phyloP scores from a whole-genome alignment of 805 yeast genomes.

The Kuraishia borneana region DNA sequence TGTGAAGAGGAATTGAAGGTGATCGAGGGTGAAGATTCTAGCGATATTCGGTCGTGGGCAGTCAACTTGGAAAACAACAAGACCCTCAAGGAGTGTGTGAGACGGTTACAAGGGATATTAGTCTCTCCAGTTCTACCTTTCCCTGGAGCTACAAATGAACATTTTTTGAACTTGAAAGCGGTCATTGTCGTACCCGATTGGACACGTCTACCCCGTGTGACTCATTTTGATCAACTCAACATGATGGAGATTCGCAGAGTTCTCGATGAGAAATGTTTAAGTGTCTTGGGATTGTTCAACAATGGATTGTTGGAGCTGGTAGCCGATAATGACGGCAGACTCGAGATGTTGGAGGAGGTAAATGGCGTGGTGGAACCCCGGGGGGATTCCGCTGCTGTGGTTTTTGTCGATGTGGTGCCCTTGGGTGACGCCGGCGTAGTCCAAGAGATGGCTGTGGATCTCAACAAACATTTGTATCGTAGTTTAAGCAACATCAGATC shows the following conservation, averaged over 20 bases:
- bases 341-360: constrained; percentile 9
- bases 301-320: constrained; percentile 18
- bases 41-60: constrained; percentile 59
- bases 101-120: constrained; percentile 35
- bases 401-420: constrained; percentile 19
- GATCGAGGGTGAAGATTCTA: constrained; percentile 47
- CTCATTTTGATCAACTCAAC: constrained; percentile 13
- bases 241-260: constrained; percentile 15
- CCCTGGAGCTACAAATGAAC: constrained; percentile 39
- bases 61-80: constrained; percentile 32
- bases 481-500: too few species aligned
- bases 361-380: constrained; percentile 8
- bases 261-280: constrained; percentile 14
- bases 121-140: constrained; percentile 47
- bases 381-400: constrained; percentile 17
- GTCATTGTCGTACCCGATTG: constrained; percentile 60
- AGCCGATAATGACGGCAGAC: constrained; percentile 16
- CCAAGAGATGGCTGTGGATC: background rate
- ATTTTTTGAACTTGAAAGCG: constrained; percentile 46
- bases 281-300: constrained; percentile 12
- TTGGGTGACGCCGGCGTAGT: background rate
- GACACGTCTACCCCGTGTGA: constrained; percentile 20
- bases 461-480: background rate
- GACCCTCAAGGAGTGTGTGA: constrained; percentile 34
- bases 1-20: constrained; percentile 45